phyloP scores from a whole-genome alignment of 352 stramenopile genomes.

The Phytopythium delawarense region DNA sequence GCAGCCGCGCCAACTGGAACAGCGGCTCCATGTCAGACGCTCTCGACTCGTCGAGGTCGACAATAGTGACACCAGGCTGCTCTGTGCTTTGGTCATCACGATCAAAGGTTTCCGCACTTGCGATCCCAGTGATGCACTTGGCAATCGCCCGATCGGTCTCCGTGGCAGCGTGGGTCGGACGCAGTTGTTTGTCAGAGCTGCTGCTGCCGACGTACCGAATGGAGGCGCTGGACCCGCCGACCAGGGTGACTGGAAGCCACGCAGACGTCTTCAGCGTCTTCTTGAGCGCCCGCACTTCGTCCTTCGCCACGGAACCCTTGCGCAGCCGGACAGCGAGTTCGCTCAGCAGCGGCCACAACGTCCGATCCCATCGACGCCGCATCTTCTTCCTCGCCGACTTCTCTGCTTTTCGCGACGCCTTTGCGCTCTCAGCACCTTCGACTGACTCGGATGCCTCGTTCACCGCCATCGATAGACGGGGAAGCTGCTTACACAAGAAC shows the following conservation, averaged over 20 bases:
- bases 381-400: conserved; percentile 6
- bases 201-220: not conserved
- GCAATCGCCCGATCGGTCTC: conserved; percentile 33
- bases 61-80: conserved; percentile 19
- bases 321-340: conserved; percentile 36
- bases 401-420: conserved; percentile 15
- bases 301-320: conserved; percentile 36
- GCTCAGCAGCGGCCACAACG: conserved; percentile 35
- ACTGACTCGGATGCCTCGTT: not conserved
- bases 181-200: not conserved
- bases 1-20: conserved; percentile 30
- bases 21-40: conserved; percentile 26
- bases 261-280: conserved; percentile 32
- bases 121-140: conserved; percentile 22
- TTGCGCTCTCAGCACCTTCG: not conserved
- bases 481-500: conserved; percentile 37
- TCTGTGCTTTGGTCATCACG: conserved; percentile 4
- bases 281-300: conserved; percentile 36
- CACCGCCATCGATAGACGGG: not conserved
- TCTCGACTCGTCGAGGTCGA: conserved; percentile 19
- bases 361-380: conserved; percentile 23
- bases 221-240: not conserved
- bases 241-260: conserved; percentile 28
- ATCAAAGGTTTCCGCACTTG: not conserved
- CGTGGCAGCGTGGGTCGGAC: conserved; percentile 20